Base-by-base conservation (phyloP, 768 basidiomycete genomes). In the Postia placenta region DNA sequence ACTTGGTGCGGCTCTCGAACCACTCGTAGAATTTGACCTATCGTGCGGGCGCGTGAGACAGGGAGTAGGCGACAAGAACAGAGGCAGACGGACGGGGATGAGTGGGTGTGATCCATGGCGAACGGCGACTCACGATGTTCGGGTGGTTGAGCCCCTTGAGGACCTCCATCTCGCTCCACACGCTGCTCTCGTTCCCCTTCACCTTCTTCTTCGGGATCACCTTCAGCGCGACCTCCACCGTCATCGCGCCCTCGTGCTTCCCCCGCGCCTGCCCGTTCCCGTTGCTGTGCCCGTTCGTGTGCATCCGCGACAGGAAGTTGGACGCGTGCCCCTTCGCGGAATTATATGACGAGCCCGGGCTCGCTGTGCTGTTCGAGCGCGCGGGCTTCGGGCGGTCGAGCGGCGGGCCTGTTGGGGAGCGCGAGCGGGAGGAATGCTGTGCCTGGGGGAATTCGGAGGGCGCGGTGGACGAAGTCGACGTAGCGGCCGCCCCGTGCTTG, bases 11-110 rank as follows among this genome's bases (percentile, higher is more conserved):
- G 7, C 88, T 92, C 62, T 98, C 96, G 64, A 98, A 98, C 83
- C 87, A 92, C 64, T 96, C 93, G 65, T 86, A 94, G 60, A 96
- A 92, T 63, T 94, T 95, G 49, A 96, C 91, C 91, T 92, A 60
- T n/a, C 22, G 27, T 14, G 47, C 11, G 17, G 20, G 24, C 23
- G 45, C 19, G 22, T 15, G 30, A 19, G 26, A 9, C 7, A 15
- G 30, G 30, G 9, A 15, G 30, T 33, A 24, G 41, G 20, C n/a
- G 47, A 27, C 23, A 37, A 23, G 17, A 20, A 50, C 30, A 17
- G 43, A 45, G 7, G 35, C 17, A 38, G n/a, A 25, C 25, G 22
- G 23, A 37, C 44, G 51, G 20, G 17, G 7, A 12, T 38, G 11
- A 25, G 30, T 25, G 44, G n/a, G 20, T 7, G 36, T 19, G 23